Evolutionary conservation across 106 monocot genomes (phyloP).

Genomic region (Amphibolis antarctica): DNA sequence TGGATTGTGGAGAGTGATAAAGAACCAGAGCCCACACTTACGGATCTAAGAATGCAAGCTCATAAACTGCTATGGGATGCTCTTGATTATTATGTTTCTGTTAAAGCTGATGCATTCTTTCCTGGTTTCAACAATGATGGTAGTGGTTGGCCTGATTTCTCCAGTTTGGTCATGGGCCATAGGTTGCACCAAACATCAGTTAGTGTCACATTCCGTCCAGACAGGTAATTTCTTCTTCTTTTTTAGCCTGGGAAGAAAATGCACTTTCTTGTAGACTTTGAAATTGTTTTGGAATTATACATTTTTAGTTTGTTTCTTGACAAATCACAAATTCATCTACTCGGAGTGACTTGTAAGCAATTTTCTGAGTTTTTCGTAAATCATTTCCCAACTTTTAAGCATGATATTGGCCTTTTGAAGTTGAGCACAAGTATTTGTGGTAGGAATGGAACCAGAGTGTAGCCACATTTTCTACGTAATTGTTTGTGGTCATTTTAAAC

Average conservation of each 20-base stretch:
- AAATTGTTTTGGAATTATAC: not conserved
- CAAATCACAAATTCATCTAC: too few relatives aligned
- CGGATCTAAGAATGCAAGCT: conserved; percentile 50
- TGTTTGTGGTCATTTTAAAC: too few relatives aligned
- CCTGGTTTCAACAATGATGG: conserved; percentile 84
- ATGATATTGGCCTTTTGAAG: too few relatives aligned
- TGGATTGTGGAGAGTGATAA: conserved; percentile 51
- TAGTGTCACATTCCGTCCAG: conserved; percentile 59
- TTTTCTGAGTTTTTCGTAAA: too few relatives aligned
- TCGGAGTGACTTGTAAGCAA: not conserved
- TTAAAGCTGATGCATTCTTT: conserved; percentile 84
- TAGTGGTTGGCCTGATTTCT: conserved; percentile 62
- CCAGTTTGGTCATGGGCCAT: conserved; percentile 91
- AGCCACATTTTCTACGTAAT: too few relatives aligned
- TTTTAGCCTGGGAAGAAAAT: not conserved
- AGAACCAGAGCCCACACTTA: conserved; percentile 48
- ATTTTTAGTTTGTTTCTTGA: too few relatives aligned
- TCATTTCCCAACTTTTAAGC: too few relatives aligned
- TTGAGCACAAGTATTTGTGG: too few relatives aligned
- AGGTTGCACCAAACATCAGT: conserved; percentile 56
- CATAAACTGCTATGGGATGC: conserved; percentile 89
- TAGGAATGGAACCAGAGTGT: too few relatives aligned
- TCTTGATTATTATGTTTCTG: conserved; percentile 76
- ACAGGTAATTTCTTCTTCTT: conserved; percentile 35
- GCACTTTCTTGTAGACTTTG: not conserved